phyloP scores from a whole-genome alignment of 228 moss, liverwort and hornwort species.

The Sphagnum fallax region DNA sequence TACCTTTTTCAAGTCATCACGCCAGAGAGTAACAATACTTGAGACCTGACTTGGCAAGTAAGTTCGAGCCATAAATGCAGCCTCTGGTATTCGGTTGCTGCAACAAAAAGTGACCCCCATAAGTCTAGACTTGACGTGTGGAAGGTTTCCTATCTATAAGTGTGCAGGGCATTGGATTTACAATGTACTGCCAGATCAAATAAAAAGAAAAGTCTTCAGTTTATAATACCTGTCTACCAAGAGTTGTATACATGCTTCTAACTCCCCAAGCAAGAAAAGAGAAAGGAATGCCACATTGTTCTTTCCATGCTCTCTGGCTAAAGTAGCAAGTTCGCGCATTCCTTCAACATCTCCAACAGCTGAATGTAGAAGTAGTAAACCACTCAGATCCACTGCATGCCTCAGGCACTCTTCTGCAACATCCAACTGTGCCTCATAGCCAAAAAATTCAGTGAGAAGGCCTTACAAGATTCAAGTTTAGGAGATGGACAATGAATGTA shows the following conservation, averaged over 20 bases:
- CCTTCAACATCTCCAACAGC: slow-evolving; percentile 79
- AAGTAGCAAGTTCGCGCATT: slow-evolving; percentile 52
- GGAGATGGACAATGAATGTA: no score
- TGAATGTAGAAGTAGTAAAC: slow-evolving; percentile 77
- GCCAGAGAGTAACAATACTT: slow-evolving; percentile 79
- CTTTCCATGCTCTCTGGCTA: slow-evolving; percentile 85
- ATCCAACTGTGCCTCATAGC: slow-evolving; percentile 50
- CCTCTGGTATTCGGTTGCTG: slow-evolving; percentile 97
- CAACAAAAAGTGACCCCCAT: neutral
- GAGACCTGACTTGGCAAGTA: slow-evolving; percentile 92
- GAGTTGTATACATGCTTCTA: slow-evolving; percentile 84
- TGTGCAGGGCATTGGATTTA: no score
- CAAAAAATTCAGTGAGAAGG: no score
- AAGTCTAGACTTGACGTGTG: no score
- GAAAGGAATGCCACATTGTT: slow-evolving; percentile 93
- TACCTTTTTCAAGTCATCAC: slow-evolving; percentile 90
- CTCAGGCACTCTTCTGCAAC: slow-evolving; percentile 86
- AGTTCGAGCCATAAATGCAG: slow-evolving; percentile 95
- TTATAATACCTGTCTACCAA: slow-evolving; percentile 68
- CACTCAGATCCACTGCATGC: slow-evolving; percentile 81
- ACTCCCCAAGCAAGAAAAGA: slow-evolving; percentile 75
- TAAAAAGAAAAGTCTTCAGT: no score
- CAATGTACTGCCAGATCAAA: no score
- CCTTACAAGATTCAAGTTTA: no score
- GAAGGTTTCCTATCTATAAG: no score